Evolutionary conservation across 2,329 filamentous ascomycete genomes (phyloP).

Genomic region (Venturia effusa): DNA sequence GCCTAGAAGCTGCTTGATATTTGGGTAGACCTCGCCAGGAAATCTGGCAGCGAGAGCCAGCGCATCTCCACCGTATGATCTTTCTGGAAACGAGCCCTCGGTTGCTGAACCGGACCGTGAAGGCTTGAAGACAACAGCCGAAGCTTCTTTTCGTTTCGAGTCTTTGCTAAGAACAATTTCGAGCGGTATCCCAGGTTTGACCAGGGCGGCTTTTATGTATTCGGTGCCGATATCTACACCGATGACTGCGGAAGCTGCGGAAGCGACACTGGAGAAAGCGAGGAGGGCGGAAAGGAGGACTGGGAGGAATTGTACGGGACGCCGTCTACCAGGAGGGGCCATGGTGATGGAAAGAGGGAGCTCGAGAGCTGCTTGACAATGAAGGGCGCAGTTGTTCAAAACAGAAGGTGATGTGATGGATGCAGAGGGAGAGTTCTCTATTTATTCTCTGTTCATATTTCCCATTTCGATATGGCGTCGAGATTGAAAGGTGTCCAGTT

Average conservation of each 20-base stretch:
- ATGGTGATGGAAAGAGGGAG: slow-evolving; percentile 21
- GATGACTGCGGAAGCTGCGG: slow-evolving; percentile 65
- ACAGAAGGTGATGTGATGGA: background rate
- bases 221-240: slow-evolving; percentile 92
- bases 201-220: slow-evolving; percentile 90
- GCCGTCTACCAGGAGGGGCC: slow-evolving; percentile 36
- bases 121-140: slow-evolving; percentile 89
- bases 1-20: slow-evolving; percentile 85
- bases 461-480: background rate
- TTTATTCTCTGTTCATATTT: background rate
- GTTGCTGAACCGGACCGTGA: slow-evolving; percentile 51
- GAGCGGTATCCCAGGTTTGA: slow-evolving; percentile 93
- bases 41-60: slow-evolving; percentile 78
- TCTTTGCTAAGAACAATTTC: slow-evolving; percentile 98
- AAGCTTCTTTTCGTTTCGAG: slow-evolving; percentile 88
- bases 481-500: background rate
- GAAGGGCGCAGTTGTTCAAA: background rate
- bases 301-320: slow-evolving; percentile 26
- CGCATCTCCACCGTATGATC: slow-evolving; percentile 85
- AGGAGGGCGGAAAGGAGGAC: slow-evolving; percentile 42
- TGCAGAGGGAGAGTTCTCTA: background rate
- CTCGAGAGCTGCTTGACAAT: background rate
- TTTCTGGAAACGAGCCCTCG: slow-evolving; percentile 60
- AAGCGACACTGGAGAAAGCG: slow-evolving; percentile 45
- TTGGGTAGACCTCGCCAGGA: slow-evolving; percentile 87